A percentile compares a stretch with the other conserved stretches of the same genome.
Conservation (phyloP, 2,329 filamentous ascomycete species). For the Exophiala spinifera region DNA sequence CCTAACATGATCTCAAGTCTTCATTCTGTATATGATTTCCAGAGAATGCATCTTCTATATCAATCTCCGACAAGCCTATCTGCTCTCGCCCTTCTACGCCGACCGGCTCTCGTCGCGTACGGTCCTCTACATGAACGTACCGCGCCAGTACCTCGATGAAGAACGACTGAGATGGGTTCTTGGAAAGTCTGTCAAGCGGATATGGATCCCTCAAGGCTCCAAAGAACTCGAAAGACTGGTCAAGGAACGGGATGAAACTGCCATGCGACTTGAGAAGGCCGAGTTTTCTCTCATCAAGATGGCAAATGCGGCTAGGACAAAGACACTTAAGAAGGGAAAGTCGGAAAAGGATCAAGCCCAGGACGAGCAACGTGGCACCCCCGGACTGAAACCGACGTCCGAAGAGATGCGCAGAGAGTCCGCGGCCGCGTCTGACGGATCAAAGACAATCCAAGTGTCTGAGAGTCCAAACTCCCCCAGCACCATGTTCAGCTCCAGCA, state of each 20-base stretch:
- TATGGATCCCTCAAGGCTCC: slow-evolving; percentile 80
- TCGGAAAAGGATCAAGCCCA: slow-evolving; percentile 52
- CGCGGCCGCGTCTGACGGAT: slow-evolving; percentile 71
- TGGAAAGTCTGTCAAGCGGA: slow-evolving; percentile 70
- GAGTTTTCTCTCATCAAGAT: slow-evolving; percentile 79
- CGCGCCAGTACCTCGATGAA: slow-evolving; percentile 72
- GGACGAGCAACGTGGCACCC: slow-evolving; percentile 65
- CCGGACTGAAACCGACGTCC: slow-evolving; percentile 59
- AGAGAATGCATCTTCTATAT: slow-evolving; percentile 88
- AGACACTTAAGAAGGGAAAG: slow-evolving; percentile 44
- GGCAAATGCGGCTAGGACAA: slow-evolving; percentile 67
- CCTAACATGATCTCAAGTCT: slow-evolving; percentile 38
- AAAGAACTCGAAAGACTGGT: slow-evolving; percentile 75
- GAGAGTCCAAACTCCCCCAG: slow-evolving; percentile 1
- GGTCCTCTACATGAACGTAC: slow-evolving; percentile 82
- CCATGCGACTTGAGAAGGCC: slow-evolving; percentile 74
- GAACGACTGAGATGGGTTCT: slow-evolving; percentile 73
- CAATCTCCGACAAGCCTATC: slow-evolving; percentile 85
- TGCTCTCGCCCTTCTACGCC: slow-evolving; percentile 78
- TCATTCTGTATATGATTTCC: slow-evolving; percentile 81
- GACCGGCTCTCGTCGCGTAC: slow-evolving; percentile 84
- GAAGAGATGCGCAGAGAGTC: neutral
- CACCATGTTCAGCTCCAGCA: neutral
- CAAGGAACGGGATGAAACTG: slow-evolving; percentile 71
- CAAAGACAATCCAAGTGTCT: neutral